phyloP scores from a whole-genome alignment of 1,284 basidiomycete species.

The Paramarasmius palmivorus region DNA sequence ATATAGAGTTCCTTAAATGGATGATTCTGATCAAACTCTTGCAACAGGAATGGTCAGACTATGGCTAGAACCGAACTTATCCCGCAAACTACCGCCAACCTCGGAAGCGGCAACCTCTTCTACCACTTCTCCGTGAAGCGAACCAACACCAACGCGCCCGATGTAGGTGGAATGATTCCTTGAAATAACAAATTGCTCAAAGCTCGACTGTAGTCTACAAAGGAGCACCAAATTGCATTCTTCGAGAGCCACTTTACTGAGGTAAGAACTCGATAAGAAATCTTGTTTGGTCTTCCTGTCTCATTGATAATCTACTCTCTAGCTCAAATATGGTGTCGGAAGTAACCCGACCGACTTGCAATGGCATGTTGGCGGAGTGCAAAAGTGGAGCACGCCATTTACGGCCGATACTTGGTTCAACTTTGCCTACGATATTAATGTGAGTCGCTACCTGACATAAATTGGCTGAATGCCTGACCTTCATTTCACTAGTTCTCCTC shows the following conservation, averaged over 20 bases:
- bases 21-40: not conserved
- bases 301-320: not conserved
- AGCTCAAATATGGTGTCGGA: conserved; percentile 60
- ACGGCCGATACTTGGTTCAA: conserved; percentile 61
- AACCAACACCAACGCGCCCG: conserved; percentile 49
- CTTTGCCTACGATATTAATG: conserved; percentile 64
- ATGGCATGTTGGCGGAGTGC: conserved; percentile 50
- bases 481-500: conserved; percentile 43
- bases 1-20: conserved; percentile 28
- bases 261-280: conserved; percentile 28
- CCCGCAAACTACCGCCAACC: conserved; percentile 56
- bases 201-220: conserved; percentile 34
- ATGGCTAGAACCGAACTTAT: conserved; percentile 53
- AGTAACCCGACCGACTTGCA: conserved; percentile 49
- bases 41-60: conserved; percentile 15
- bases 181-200: conserved; percentile 1
- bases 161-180: conserved; percentile 34
- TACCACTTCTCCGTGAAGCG: conserved; percentile 65
- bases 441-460: conserved; percentile 29
- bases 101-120: conserved; percentile 61
- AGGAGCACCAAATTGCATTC: conserved; percentile 61
- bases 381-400: conserved; percentile 55
- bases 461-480: conserved; percentile 1
- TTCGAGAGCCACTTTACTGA: conserved; percentile 71
- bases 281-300: not conserved